Evolutionary conservation across 2,329 filamentous ascomycete genomes (phyloP).

Genomic region (Daldinia sp.): DNA sequence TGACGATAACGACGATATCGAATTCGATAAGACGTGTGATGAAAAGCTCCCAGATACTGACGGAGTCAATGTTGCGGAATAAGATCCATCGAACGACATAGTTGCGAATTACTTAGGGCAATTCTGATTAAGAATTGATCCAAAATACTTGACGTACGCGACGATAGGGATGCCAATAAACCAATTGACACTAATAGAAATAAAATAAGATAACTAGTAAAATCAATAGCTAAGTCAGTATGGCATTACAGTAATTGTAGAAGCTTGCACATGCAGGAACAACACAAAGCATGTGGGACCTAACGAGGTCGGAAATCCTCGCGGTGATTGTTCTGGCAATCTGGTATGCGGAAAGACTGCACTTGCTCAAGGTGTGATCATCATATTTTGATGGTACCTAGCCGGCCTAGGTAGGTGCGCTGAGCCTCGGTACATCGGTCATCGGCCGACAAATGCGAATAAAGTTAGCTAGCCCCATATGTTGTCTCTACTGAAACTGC

Average conservation of each 20-base stretch:
- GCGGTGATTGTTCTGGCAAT: slow-evolving; percentile 21
- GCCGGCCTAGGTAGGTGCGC: slow-evolving; percentile 1
- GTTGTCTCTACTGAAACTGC: background rate
- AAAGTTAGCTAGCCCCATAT: slow-evolving; percentile 18
- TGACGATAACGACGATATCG: slow-evolving; percentile 73
- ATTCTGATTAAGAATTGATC: slow-evolving; percentile 19
- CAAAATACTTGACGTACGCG: slow-evolving; percentile 26
- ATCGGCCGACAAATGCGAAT: slow-evolving; percentile 13
- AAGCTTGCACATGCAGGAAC: slow-evolving; percentile 31
- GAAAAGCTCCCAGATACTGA: slow-evolving; percentile 57
- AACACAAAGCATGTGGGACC: slow-evolving; percentile 34
- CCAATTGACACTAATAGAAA: slow-evolving; percentile 6
- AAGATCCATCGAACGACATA: slow-evolving; percentile 56
- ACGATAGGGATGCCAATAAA: slow-evolving; percentile 11
- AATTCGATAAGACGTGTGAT: slow-evolving; percentile 65
- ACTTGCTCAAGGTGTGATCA: slow-evolving; percentile 4
- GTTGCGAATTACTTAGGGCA: slow-evolving; percentile 26
- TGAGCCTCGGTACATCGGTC: slow-evolving; percentile 34
- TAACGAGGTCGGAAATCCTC: slow-evolving; percentile 16
- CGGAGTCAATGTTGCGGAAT: slow-evolving; percentile 56
- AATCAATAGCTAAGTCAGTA: slow-evolving; percentile 20
- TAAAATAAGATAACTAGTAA: background rate
- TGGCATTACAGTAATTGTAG: slow-evolving; percentile 12
- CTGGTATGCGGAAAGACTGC: slow-evolving; percentile 29
- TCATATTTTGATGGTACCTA: slow-evolving; percentile 2